phyloP scores from a whole-genome alignment of 2,329 filamentous ascomycete species.

The Diaporthe velutina region DNA sequence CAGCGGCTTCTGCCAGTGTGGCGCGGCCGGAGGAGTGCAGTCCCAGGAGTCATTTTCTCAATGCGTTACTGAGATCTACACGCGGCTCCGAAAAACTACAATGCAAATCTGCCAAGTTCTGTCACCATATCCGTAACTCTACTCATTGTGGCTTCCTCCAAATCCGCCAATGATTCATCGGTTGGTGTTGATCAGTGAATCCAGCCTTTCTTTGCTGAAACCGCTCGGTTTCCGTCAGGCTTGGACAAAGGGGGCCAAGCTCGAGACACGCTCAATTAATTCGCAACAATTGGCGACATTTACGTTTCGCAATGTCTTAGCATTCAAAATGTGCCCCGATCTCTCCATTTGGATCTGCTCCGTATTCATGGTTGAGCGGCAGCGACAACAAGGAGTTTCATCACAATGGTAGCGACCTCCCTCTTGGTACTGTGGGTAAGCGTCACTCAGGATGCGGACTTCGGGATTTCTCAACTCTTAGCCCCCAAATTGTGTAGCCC shows the following conservation, averaged over 20 bases:
- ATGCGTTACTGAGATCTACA: neutral
- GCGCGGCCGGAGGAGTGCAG: neutral
- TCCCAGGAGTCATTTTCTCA: neutral
- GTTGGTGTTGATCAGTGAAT: neutral
- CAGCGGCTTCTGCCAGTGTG: neutral
- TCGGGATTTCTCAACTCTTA: neutral
- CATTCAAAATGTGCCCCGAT: neutral
- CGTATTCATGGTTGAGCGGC: neutral
- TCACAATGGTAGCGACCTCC: neutral
- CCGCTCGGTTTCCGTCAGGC: neutral
- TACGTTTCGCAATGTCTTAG: neutral
- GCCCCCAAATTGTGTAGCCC: neutral
- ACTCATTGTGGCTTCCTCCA: neutral
- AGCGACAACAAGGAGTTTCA: neutral
- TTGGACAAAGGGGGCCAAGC: neutral
- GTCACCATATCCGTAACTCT: neutral
- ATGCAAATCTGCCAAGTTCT: neutral
- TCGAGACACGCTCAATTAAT: neutral
- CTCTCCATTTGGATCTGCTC: neutral
- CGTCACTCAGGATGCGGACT: neutral
- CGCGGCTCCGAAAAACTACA: neutral
- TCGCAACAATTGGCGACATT: neutral
- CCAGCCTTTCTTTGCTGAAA: neutral
- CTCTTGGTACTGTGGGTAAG: neutral
- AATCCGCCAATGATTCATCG: neutral